Conservation (phyloP, 192 early-diverging fungal genomes). For the Linnemannia exigua region DNA sequence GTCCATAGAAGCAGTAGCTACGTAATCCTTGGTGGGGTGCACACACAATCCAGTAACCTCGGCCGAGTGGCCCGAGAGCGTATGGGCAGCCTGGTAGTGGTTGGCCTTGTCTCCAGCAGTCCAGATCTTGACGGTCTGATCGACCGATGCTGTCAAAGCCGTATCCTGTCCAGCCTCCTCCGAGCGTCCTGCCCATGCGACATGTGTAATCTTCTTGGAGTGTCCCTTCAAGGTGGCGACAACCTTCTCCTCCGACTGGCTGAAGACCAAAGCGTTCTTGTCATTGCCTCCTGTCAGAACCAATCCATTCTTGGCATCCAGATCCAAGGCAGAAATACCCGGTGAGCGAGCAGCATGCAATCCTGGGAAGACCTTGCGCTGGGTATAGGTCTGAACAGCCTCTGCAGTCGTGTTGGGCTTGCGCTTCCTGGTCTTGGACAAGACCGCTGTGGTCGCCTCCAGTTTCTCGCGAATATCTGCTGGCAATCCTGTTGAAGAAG, state of each 20-base stretch:
- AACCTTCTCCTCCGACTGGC: conserved; percentile 73
- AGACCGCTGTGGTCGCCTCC: conserved; percentile 60
- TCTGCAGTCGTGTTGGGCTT: conserved; percentile 82
- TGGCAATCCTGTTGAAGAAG: conserved; percentile 61
- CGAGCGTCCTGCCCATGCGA: conserved; percentile 73
- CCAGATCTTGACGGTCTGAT: conserved; percentile 89
- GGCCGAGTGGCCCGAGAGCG: conserved; percentile 75
- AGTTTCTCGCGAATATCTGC: conserved; percentile 65
- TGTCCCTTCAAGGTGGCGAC: conserved; percentile 85
- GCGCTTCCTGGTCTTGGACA: conserved; percentile 75
- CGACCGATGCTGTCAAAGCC: conserved; percentile 81
- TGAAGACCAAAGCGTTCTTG: conserved; percentile 82
- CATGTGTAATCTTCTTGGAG: conserved; percentile 83
- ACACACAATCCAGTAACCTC: conserved; percentile 83
- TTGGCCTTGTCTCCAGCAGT: conserved; percentile 62
- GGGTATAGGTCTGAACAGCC: conserved; percentile 70
- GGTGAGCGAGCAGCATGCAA: conserved; percentile 82
- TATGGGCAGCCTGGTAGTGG: conserved; percentile 59
- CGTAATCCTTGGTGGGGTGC: conserved; percentile 87
- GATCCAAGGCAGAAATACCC: conserved; percentile 73
- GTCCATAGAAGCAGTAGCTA: conserved; percentile 81
- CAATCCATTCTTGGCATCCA: conserved; percentile 69
- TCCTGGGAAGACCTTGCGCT: conserved; percentile 66
- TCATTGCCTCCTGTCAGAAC: conserved; percentile 86
- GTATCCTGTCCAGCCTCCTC: conserved; percentile 63